phyloP scores from a whole-genome alignment of 257 asterid species.

The Lycium barbarum region DNA sequence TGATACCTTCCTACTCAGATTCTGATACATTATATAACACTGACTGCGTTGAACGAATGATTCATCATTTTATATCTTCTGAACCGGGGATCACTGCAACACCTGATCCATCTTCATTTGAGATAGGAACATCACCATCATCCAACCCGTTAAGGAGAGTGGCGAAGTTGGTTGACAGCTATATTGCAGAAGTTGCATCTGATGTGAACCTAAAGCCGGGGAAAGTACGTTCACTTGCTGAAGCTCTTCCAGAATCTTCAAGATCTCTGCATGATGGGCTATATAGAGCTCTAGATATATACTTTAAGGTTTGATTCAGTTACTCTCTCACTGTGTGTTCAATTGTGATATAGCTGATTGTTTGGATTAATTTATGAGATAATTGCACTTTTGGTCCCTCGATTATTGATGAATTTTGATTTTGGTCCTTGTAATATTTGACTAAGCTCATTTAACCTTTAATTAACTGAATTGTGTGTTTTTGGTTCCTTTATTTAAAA shows the following conservation, averaged over 20 bases:
- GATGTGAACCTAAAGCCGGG: conserved; percentile 88
- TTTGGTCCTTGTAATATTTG: too few relatives aligned
- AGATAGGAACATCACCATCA: conserved; percentile 63
- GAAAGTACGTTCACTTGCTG: conserved; percentile 72
- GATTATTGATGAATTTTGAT: too few relatives aligned
- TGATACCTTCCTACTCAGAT: conserved; percentile 87
- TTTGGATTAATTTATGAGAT: neutral
- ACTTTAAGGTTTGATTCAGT: conserved; percentile 65
- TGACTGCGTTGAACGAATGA: conserved; percentile 80
- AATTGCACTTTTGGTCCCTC: too few relatives aligned
- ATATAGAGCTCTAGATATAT: conserved; percentile 87
- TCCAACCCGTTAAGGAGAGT: conserved; percentile 67
- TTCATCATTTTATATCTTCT: conserved; percentile 68
- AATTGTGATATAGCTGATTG: conserved; percentile 13
- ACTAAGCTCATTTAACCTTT: too few relatives aligned
- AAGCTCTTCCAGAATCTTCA: conserved; percentile 83
- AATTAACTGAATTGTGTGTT: too few relatives aligned
- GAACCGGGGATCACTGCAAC: conserved; percentile 49
- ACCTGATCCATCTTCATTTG: conserved; percentile 55
- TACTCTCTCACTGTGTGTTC: neutral
- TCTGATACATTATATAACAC: conserved; percentile 85
- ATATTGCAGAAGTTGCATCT: conserved; percentile 93
- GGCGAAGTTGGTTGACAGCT: conserved; percentile 82
- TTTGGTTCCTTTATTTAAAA: too few relatives aligned
- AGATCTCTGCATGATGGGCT: conserved; percentile 95